Conservation (phyloP, 2,329 filamentous ascomycete genomes). For the Monilinia polystroma region DNA sequence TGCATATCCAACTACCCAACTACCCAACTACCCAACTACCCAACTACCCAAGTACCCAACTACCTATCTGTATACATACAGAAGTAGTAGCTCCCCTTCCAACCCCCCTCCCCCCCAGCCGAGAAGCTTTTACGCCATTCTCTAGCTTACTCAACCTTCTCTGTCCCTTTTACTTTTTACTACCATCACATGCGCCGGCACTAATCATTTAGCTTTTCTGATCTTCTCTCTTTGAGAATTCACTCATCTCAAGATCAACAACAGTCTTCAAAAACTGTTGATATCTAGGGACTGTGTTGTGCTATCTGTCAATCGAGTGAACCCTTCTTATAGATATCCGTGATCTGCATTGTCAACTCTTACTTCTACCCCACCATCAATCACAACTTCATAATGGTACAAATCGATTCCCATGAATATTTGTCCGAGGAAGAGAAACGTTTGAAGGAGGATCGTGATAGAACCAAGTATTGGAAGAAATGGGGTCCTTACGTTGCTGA, state of each 20-base stretch:
- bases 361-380: slow-evolving; percentile 20
- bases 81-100: too few relatives aligned
- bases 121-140: too few relatives aligned
- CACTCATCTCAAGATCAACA: not conserved
- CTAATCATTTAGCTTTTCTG: not conserved
- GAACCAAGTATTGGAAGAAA: slow-evolving; percentile 94
- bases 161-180: not conserved
- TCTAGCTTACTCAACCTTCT: too few relatives aligned
- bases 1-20: too few relatives aligned
- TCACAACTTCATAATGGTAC: slow-evolving; percentile 65
- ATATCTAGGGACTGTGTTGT: not conserved
- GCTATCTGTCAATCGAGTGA: not conserved
- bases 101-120: too few relatives aligned
- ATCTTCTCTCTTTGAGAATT: not conserved
- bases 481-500: slow-evolving; percentile 95
- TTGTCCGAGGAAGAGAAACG: slow-evolving; percentile 88
- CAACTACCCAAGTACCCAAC: too few relatives aligned
- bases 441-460: slow-evolving; percentile 79
- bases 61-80: too few relatives aligned
- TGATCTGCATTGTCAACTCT: slow-evolving; percentile 9
- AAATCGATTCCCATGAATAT: slow-evolving; percentile 84
- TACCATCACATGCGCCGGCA: slow-evolving; percentile 1
- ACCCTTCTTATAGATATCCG: not conserved
- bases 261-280: slow-evolving; percentile 4
- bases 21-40: too few relatives aligned